A percentile compares a stretch with the other conserved stretches of the same genome.
Conservation (phyloP, 768 basidiomycete genomes). For the Pulveroboletus frians region DNA sequence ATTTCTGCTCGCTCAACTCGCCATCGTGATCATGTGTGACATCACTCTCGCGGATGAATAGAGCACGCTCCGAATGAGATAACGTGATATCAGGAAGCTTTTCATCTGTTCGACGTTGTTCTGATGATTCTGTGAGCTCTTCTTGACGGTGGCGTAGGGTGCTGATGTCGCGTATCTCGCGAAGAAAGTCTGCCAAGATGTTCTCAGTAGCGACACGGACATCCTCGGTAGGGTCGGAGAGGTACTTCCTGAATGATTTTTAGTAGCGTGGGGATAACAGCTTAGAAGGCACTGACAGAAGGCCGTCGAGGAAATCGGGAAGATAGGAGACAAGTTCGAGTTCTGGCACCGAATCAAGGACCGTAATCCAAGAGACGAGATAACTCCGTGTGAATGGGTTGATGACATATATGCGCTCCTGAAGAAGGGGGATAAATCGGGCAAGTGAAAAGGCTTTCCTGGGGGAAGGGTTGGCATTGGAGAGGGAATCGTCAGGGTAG, state of each 20-base stretch:
- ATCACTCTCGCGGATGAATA: slow-evolving; percentile 50
- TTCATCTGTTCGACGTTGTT: slow-evolving; percentile 44
- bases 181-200: slow-evolving; percentile 81
- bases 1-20: slow-evolving; percentile 40
- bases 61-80: slow-evolving; percentile 52
- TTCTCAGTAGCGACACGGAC: slow-evolving; percentile 89
- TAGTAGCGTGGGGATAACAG: slow-evolving; percentile 2
- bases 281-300: slow-evolving; percentile 56
- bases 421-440: slow-evolving; percentile 89
- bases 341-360: slow-evolving; percentile 94
- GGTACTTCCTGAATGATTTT: slow-evolving; percentile 65
- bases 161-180: slow-evolving; percentile 86
- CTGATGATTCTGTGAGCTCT: slow-evolving; percentile 40
- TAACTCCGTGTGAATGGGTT: slow-evolving; percentile 95
- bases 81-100: slow-evolving; percentile 55
- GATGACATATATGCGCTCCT: slow-evolving; percentile 91
- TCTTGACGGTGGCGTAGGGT: slow-evolving; percentile 63
- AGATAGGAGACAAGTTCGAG: slow-evolving; percentile 92
- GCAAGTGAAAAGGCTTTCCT: slow-evolving; percentile 89
- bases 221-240: slow-evolving; percentile 92
- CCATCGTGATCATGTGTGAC: slow-evolving; percentile 33
- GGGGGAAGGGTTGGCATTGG: slow-evolving; percentile 29
- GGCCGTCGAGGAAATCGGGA: slow-evolving; percentile 90
- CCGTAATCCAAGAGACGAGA: slow-evolving; percentile 94
- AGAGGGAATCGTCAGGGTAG: slow-evolving; percentile 46